A percentile compares a stretch with the other conserved stretches of the same genome.
Evolutionary conservation across 306 rosid genomes (phyloP).

Genomic region (Prinsepia uniflora): DNA sequence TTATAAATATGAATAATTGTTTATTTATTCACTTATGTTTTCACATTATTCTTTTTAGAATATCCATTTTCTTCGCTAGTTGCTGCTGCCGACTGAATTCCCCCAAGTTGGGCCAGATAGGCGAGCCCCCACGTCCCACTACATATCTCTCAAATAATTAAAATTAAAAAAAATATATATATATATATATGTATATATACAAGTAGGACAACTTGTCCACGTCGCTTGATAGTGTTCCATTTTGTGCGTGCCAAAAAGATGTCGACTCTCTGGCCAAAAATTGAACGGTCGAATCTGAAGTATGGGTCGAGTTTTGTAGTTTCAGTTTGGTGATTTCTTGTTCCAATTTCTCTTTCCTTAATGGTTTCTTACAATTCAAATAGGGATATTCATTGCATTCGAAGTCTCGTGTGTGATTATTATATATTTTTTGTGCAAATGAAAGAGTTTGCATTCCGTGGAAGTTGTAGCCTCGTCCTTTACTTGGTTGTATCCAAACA

Average conservation of each 20-base stretch:
- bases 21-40: not conserved
- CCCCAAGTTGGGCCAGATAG: not conserved
- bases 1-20: not conserved
- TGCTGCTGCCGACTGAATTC: not conserved
- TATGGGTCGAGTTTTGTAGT: not conserved
- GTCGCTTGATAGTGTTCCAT: not conserved
- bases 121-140: conserved; percentile 3
- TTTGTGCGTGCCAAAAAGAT: not conserved
- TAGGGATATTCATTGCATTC: no score
- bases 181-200: no score
- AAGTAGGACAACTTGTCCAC: not conserved
- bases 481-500: no score
- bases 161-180: no score
- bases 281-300: no score
- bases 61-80: not conserved
- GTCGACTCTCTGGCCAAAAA: not conserved
- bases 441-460: not conserved
- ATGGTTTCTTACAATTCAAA: no score
- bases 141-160: not conserved
- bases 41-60: no score
- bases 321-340: not conserved
- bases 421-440: no score
- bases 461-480: not conserved
- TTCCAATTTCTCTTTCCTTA: not conserved
- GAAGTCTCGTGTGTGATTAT: no score